These are phyloP conservation scores for Cymbopogon citratus DNA, from an alignment of 176 grass and related monocot species.

Conservation along the genomic window DNA sequence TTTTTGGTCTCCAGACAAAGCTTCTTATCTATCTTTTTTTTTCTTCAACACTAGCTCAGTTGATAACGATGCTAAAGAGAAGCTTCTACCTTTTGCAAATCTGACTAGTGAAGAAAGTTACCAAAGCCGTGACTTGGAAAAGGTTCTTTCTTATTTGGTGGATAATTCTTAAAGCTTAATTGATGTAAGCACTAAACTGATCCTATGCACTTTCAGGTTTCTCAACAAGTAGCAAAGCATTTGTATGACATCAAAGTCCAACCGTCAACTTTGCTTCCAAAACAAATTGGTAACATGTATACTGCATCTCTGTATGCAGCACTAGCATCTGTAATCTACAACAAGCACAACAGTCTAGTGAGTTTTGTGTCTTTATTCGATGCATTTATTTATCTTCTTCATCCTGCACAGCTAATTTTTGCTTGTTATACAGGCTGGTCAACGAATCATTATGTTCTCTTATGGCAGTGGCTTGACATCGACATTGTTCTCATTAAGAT, in stretches of 20 bases:
- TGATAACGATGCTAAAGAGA: constrained; percentile 50
- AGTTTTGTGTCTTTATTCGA: background rate
- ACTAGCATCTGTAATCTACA: constrained; percentile 48
- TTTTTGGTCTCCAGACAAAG: background rate
- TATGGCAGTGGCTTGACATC: constrained; percentile 79
- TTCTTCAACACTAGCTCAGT: constrained; percentile 28
- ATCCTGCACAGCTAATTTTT: background rate
- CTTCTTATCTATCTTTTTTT: background rate
- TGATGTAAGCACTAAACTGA: background rate
- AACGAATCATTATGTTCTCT: constrained; percentile 90
- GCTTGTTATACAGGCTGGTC: constrained; percentile 39
- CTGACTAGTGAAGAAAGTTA: constrained; percentile 50
- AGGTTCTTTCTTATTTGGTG: constrained; percentile 27
- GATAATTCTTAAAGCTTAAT: constrained; percentile 29
- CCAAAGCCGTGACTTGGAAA: constrained; percentile 55
- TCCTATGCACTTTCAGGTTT: constrained; percentile 33
- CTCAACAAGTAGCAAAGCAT: constrained; percentile 54
- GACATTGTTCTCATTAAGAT: constrained; percentile 71
- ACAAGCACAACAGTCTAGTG: constrained; percentile 62
- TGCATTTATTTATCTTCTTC: constrained; percentile 5
- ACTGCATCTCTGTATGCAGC: constrained; percentile 78
- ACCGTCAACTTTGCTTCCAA: constrained; percentile 62
- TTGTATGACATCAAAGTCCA: constrained; percentile 82
- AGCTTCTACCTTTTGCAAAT: constrained; percentile 57
- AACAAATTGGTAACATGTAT: constrained; percentile 74